Evolutionary conservation across 1,139 yeast species (phyloP).

Genomic region (Geotrichum aggregatum): DNA sequence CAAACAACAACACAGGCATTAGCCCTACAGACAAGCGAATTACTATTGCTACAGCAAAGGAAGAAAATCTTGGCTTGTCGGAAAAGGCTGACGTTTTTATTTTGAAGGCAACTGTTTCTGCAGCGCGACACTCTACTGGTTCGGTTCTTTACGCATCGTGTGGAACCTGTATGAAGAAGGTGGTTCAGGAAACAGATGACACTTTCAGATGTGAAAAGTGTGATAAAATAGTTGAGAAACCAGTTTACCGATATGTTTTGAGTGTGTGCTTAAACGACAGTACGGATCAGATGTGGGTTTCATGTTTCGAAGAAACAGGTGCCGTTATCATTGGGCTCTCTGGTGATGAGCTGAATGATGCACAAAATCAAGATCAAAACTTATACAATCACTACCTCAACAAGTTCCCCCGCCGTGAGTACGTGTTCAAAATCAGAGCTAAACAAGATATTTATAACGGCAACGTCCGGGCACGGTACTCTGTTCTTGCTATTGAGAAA

Average conservation of each 20-base stretch:
- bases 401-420: slow-evolving; percentile 62
- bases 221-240: slow-evolving; percentile 61
- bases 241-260: slow-evolving; percentile 74
- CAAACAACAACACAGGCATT: slow-evolving; percentile 34
- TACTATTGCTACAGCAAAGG: slow-evolving; percentile 62
- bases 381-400: slow-evolving; percentile 50
- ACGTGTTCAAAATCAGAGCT: slow-evolving; percentile 70
- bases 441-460: slow-evolving; percentile 82
- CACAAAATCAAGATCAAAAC: slow-evolving; percentile 47
- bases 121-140: slow-evolving; percentile 54
- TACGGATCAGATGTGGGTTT: slow-evolving; percentile 81
- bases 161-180: slow-evolving; percentile 78
- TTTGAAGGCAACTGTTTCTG: slow-evolving; percentile 68
- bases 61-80: slow-evolving; percentile 64
- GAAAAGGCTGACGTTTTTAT: slow-evolving; percentile 70
- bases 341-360: slow-evolving; percentile 61
- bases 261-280: slow-evolving; percentile 69
- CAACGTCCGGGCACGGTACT: slow-evolving; percentile 69
- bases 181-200: slow-evolving; percentile 57
- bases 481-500: slow-evolving; percentile 52
- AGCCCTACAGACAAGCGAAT: slow-evolving; percentile 42
- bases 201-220: slow-evolving; percentile 95
- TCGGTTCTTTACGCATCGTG: slow-evolving; percentile 92
- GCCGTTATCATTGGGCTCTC: slow-evolving; percentile 58
- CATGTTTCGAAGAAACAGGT: slow-evolving; percentile 84